phyloP scores from a whole-genome alignment of 768 basidiomycete genomes.

The Tephrocybe sp. region DNA sequence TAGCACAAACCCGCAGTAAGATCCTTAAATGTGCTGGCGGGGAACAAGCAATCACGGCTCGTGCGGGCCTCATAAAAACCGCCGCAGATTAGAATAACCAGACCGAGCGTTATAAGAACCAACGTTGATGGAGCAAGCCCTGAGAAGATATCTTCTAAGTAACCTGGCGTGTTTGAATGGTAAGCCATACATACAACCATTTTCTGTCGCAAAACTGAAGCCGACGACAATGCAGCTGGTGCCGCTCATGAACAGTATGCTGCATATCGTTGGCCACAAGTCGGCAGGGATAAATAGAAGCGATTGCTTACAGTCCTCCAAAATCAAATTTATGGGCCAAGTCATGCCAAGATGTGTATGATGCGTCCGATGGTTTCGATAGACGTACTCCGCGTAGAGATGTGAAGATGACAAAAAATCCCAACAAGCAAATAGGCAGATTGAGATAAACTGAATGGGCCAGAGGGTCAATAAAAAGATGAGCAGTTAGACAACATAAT shows the following conservation, averaged over 20 bases:
- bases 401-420: conserved; percentile 50
- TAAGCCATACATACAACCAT: conserved; percentile 55
- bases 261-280: conserved; percentile 28
- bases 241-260: conserved; percentile 70
- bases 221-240: conserved; percentile 75
- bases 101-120: conserved; percentile 54
- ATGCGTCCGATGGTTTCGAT: conserved; percentile 36
- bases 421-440: conserved; percentile 67
- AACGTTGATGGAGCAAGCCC: conserved; percentile 66
- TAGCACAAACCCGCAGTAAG: conserved; percentile 50
- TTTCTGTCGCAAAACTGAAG: conserved; percentile 69
- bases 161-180: background rate
- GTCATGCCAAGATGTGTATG: conserved; percentile 48
- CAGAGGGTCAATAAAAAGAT: conserved; percentile 12
- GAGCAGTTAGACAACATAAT: conserved; percentile 11
- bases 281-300: background rate
- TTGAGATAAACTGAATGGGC: conserved; percentile 70
- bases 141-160: conserved; percentile 27
- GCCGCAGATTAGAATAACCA: conserved; percentile 51
- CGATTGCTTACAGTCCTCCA: conserved; percentile 61
- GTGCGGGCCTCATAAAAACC: conserved; percentile 69
- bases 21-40: conserved; percentile 58
- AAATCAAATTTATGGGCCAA: conserved; percentile 69
- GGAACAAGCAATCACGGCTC: conserved; percentile 69
- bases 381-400: conserved; percentile 62